Evolutionary conservation across 2,329 filamentous ascomycete genomes (phyloP), one percentile per base, ranked within the genome.

Genomic region (Hansfordia pulvinata): DNA sequence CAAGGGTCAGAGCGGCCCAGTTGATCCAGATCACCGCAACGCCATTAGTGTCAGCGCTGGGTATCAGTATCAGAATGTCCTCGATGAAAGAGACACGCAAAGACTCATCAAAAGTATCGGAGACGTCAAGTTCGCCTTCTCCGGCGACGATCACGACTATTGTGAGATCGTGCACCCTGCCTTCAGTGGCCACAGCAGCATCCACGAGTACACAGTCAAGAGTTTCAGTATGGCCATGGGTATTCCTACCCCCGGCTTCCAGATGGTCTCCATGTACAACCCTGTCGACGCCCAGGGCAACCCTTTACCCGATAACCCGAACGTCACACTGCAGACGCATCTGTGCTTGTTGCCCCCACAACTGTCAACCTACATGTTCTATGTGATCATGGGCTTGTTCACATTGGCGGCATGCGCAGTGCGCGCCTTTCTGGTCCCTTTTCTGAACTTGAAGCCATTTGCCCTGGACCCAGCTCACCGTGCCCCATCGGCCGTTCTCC

Each of bases 71-170:
- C 88, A 96, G 49, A 98, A 94, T 41, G 88, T 94, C 3, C 69
- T 98, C 15, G 79, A 69, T 26, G 71, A 77, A 26, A 64, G 70
- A 3, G 73, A 94, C 38, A 90, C 86, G 1, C 64, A 73, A 23
- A 73, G 76, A 27, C 60, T 98, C 19, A 59, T 93, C 21, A 66
- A 76, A 32, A 81, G 76, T 35, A 63, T 93, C 18, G 85, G 84
- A 18, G 82, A 90, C 34, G 71, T 96, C 9, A 64, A 72, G 3
- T 79, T 90, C 37, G 79, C 86, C 22, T 98, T 96, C 46, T 93
- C 85, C 0, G 90, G 90, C 8, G 90, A 98, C 42, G 90, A 98
- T 46, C 90, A 98, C 56, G 90, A 98, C 56, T 94, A 96, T 56
- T 98, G 90, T 54, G 86, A 93, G 43, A 58, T 96, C 6, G 64